phyloP scores from a whole-genome alignment of 192 early-diverging fungal species.

The Coemansia sp. region DNA sequence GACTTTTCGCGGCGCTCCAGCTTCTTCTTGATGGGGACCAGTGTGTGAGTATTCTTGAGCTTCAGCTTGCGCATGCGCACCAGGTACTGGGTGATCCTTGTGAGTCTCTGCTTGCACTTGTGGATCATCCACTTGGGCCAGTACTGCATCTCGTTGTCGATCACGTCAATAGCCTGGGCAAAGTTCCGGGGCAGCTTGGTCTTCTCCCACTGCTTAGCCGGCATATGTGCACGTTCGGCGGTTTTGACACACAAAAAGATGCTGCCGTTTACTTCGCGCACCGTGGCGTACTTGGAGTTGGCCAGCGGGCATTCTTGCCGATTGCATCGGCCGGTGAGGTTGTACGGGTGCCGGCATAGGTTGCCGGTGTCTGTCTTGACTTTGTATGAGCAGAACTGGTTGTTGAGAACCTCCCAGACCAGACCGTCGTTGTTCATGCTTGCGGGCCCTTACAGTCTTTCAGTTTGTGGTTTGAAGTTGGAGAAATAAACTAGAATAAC shows the following conservation, averaged over 20 bases:
- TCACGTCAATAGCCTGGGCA: slow-evolving; percentile 75
- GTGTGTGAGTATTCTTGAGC: slow-evolving; percentile 71
- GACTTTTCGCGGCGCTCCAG: slow-evolving; percentile 82
- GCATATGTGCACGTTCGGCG: slow-evolving; percentile 92
- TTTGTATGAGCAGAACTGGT: slow-evolving; percentile 98
- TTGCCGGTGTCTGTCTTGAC: slow-evolving; percentile 88
- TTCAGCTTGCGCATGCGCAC: slow-evolving; percentile 90
- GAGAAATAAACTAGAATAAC: not conserved
- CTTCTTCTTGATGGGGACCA: slow-evolving; percentile 94
- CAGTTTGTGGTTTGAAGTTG: too few species aligned
- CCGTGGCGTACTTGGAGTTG: slow-evolving; percentile 92
- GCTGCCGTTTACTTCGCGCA: slow-evolving; percentile 80
- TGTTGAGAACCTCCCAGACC: slow-evolving; percentile 94
- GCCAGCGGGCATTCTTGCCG: slow-evolving; percentile 92
- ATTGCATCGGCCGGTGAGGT: slow-evolving; percentile 95
- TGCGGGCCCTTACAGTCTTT: not conserved
- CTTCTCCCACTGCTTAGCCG: slow-evolving; percentile 91
- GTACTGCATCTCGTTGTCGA: slow-evolving; percentile 87
- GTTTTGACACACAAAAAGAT: slow-evolving; percentile 95
- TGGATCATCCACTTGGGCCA: slow-evolving; percentile 91
- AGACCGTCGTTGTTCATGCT: slow-evolving; percentile 69
- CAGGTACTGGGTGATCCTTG: slow-evolving; percentile 95
- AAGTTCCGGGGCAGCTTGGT: slow-evolving; percentile 90
- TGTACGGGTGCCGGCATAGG: slow-evolving; percentile 96
- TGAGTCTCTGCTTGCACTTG: slow-evolving; percentile 96